These are phyloP conservation scores for Pilasporangium apinafurcum DNA, from an alignment of 352 stramenopile genomes.

Conservation along the genomic window DNA sequence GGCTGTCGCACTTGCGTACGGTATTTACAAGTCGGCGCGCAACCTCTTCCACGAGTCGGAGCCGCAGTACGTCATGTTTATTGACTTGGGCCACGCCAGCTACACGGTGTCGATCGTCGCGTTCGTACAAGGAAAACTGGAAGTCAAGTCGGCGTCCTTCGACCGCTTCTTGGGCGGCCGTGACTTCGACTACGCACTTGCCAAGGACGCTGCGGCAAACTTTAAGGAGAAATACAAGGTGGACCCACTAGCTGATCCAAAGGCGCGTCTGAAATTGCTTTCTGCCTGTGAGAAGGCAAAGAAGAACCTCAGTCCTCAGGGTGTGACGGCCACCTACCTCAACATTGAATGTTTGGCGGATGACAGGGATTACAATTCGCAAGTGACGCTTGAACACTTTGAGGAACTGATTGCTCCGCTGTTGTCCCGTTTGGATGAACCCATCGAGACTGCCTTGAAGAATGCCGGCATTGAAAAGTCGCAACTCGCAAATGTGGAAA, in stretches of 20 bases:
- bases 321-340: slow-evolving; percentile 94
- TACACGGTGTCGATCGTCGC: slow-evolving; percentile 90
- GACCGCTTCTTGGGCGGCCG: slow-evolving; percentile 95
- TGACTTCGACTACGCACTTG: slow-evolving; percentile 96
- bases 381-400: slow-evolving; percentile 94
- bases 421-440: slow-evolving; percentile 74
- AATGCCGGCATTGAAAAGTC: slow-evolving; percentile 88
- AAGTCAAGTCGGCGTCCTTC: slow-evolving; percentile 92
- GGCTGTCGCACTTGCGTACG: slow-evolving; percentile 92
- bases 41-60: slow-evolving; percentile 92
- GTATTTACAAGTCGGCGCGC: slow-evolving; percentile 95
- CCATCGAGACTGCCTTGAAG: slow-evolving; percentile 77
- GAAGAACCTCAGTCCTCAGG: slow-evolving; percentile 97
- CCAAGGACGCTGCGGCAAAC: slow-evolving; percentile 90
- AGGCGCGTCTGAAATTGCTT: slow-evolving; percentile 96
- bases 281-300: slow-evolving; percentile 98
- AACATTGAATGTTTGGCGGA: slow-evolving; percentile 98
- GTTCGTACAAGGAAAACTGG: slow-evolving; percentile 94
- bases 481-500: slow-evolving; percentile 92
- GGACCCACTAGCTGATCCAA: slow-evolving; percentile 88
- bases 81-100: slow-evolving; percentile 96
- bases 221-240: slow-evolving; percentile 97
- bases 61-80: slow-evolving; percentile 97
- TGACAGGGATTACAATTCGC: slow-evolving; percentile 95
- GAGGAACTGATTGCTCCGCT: slow-evolving; percentile 90